Evolutionary conservation across 73 alveolate genomes (phyloP), one percentile per base, ranked within the genome.

Genomic region (Uronychia setigera): DNA sequence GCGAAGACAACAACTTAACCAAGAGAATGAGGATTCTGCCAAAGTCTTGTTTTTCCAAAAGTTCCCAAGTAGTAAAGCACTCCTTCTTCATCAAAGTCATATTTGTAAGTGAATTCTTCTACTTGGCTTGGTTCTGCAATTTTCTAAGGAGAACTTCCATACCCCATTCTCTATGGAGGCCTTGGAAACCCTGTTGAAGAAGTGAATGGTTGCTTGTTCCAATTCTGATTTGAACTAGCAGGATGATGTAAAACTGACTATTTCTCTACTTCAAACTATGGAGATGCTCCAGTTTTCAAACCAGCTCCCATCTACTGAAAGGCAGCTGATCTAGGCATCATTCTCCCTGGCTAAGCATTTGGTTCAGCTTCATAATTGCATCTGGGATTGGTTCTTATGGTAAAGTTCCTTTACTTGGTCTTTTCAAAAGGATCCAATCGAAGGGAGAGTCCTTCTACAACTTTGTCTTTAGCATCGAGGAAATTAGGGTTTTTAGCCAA

Each of bases 11-110:
- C 79, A 14, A 97, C 96, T 87, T 85, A 60, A 31, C 97, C 98
- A 32, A 91, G 76, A 58, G 91, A 89, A 90, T 89, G 97, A n/a
- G 99, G 99, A 88, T 97, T 97, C 79, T 88, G 78, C 91, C 95
- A 97, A 14, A 86, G 84, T 79, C 74, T 77, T 59, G 87, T 86
- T 80, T 81, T 86, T 9, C 99, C 99, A 76, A 87, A 78, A 27
- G 98, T 94, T 28, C 99, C 99, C 79, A 97, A 89, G 80, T 33
- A 97, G 93, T 75, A 97, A 31, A 97, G 81, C 14, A 89, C 98
- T 31, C 99, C 99, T 81, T 95, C 95, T 80, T 93, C 98, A 90
- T 97, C 99, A 75, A 94, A 87, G 81, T 95, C 99, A 80, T 87
- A 85, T 11, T 92, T 89, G 87, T 92, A 95, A 59, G 83, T 85